Evolutionary conservation across 2,329 filamentous ascomycete species (phyloP).

Genomic region (Taxawa tesnikishii): DNA sequence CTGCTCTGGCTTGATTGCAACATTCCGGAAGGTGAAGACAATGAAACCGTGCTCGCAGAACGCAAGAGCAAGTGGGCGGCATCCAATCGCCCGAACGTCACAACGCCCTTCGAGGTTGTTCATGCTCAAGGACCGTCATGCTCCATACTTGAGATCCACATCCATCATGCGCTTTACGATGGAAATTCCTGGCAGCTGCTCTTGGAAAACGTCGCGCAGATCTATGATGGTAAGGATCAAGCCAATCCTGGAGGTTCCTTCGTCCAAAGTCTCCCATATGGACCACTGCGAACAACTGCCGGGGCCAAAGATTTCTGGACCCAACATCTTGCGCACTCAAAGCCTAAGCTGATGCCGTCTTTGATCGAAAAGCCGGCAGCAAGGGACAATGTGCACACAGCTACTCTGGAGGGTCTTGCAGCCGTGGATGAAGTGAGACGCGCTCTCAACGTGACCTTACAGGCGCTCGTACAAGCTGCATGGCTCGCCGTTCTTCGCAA

Average conservation of each 20-base stretch:
- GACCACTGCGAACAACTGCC: slow-evolving; percentile 46
- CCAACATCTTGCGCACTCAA: slow-evolving; percentile 34
- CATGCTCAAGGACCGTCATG: slow-evolving; percentile 21
- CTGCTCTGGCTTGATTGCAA: slow-evolving; percentile 16
- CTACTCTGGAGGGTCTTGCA: slow-evolving; percentile 35
- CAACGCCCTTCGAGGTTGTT: slow-evolving; percentile 41
- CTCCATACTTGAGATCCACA: slow-evolving; percentile 45
- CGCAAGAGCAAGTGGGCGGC: slow-evolving; percentile 40
- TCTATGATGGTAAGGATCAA: slow-evolving; percentile 31
- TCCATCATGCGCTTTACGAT: slow-evolving; percentile 84
- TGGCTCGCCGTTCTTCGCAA: slow-evolving; percentile 43
- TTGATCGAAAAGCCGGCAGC: slow-evolving; percentile 11
- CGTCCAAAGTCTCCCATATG: slow-evolving; percentile 53
- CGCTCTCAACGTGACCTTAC: slow-evolving; percentile 59
- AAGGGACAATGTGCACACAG: slow-evolving; percentile 12
- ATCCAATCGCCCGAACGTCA: slow-evolving; percentile 37
- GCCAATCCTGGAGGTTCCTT: slow-evolving; percentile 41
- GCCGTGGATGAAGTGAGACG: slow-evolving; percentile 35
- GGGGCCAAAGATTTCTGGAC: slow-evolving; percentile 56
- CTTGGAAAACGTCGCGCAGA: slow-evolving; percentile 42
- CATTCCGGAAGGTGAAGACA: slow-evolving; percentile 28
- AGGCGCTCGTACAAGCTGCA: slow-evolving; percentile 68
- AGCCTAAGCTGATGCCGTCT: slow-evolving; percentile 17
- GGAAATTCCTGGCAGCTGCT: slow-evolving; percentile 64
- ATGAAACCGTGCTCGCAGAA: slow-evolving; percentile 22